A percentile compares a stretch with the other conserved stretches of the same genome.
These are phyloP conservation scores for Sclerotinia sclerotiorum DNA, from an alignment of 2,329 filamentous ascomycete species.

Conservation along the genomic window DNA sequence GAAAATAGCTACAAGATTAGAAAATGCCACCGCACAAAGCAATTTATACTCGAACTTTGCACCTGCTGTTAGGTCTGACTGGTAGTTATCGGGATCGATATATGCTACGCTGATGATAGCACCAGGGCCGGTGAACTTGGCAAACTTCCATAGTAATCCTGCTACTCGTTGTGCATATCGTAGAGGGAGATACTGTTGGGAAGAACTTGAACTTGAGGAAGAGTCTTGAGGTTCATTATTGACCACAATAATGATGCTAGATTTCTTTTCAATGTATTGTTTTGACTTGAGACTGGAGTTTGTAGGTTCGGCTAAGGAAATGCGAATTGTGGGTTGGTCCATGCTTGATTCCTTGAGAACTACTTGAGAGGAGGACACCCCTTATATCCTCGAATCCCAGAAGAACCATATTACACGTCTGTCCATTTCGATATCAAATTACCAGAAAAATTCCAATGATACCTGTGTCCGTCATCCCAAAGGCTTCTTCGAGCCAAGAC, in stretches of 20 bases:
- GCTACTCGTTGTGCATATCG: neutral
- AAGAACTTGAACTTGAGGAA: neutral
- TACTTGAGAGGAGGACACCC: too few relatives aligned
- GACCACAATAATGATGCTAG: neutral
- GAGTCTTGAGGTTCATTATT: neutral
- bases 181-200: too few relatives aligned
- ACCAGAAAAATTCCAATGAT: neutral
- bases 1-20: constrained; percentile 55
- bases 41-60: constrained; percentile 52
- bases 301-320: neutral
- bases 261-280: neutral
- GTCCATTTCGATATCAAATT: neutral
- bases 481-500: neutral
- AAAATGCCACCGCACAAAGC: constrained; percentile 55
- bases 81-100: constrained; percentile 51
- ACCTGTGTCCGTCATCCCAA: neutral
- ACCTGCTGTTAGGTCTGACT: constrained; percentile 54
- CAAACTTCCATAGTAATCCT: constrained; percentile 38
- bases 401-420: neutral
- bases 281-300: neutral
- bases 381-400: too few relatives aligned
- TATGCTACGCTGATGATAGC: constrained; percentile 40
- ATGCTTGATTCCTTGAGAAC: neutral
- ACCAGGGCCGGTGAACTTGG: constrained; percentile 53
- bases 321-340: neutral